Evolutionary conservation across 2,329 filamentous ascomycete species (phyloP).

Genomic region (Alternaria triticimaculans): DNA sequence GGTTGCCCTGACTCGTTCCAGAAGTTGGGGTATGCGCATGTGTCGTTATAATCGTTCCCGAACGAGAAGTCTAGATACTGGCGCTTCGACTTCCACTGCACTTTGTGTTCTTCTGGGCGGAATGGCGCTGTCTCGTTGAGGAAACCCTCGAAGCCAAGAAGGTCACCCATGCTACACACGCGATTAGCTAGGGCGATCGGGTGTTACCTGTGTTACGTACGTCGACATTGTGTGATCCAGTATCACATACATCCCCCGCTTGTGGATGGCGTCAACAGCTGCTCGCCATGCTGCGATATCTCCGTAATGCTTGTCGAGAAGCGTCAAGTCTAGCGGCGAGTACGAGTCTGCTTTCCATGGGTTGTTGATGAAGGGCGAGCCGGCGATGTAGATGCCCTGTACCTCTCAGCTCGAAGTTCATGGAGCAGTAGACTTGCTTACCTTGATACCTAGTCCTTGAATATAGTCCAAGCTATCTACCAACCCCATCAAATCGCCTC

Average conservation of each 20-base stretch:
- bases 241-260: slow-evolving; percentile 68
- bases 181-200: not conserved
- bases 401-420: slow-evolving; percentile 59
- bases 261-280: slow-evolving; percentile 66
- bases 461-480: not conserved
- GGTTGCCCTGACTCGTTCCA: not conserved
- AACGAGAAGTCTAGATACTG: not conserved
- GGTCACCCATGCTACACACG: not conserved
- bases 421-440: not conserved
- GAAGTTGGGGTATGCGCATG: not conserved
- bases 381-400: slow-evolving; percentile 67
- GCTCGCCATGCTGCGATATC: slow-evolving; percentile 64
- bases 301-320: slow-evolving; percentile 69
- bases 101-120: not conserved
- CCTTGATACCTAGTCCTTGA: not conserved
- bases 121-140: not conserved
- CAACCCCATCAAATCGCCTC: not conserved
- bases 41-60: not conserved
- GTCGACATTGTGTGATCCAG: slow-evolving; percentile 71
- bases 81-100: not conserved
- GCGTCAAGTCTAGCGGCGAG: slow-evolving; percentile 65
- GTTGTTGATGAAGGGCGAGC: slow-evolving; percentile 68
- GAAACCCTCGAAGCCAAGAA: not conserved
- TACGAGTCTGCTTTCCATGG: slow-evolving; percentile 70
- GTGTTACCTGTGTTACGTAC: not conserved